Percentiles rank a stretch among this genome's conserved stretches.
These are phyloP conservation scores for Mycena rosella DNA, from an alignment of 768 basidiomycete species.

Conservation along the genomic window DNA sequence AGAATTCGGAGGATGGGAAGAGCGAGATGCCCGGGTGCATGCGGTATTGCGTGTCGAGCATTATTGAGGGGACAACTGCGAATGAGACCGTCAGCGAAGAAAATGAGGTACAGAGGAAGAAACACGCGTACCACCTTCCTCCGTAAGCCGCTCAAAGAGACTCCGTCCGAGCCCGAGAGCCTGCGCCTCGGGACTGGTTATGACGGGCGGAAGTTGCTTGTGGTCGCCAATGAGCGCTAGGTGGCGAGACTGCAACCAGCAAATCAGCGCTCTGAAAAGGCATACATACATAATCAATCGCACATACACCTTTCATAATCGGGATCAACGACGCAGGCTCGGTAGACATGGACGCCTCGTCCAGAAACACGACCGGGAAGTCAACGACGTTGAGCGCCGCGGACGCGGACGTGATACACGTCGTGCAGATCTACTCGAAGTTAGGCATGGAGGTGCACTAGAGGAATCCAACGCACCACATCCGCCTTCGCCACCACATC, in stretches of 20 bases:
- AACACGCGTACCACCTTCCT: slow-evolving; percentile 76
- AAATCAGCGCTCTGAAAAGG: slow-evolving; percentile 20
- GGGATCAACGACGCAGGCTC: slow-evolving; percentile 94
- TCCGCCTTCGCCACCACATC: slow-evolving; percentile 77
- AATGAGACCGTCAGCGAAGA: slow-evolving; percentile 15
- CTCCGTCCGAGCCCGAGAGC: slow-evolving; percentile 80
- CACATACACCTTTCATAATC: slow-evolving; percentile 91
- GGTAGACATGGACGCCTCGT: slow-evolving; percentile 97
- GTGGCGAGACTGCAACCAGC: slow-evolving; percentile 82
- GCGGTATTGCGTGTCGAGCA: slow-evolving; percentile 95
- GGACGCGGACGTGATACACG: slow-evolving; percentile 85
- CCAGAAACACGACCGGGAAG: slow-evolving; percentile 93
- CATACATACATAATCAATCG: background rate
- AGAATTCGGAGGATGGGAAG: slow-evolving; percentile 91
- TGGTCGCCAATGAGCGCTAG: slow-evolving; percentile 96
- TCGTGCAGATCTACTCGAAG: slow-evolving; percentile 81
- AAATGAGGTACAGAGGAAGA: background rate
- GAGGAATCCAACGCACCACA: slow-evolving; percentile 60
- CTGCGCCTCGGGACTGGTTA: slow-evolving; percentile 81
- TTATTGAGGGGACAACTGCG: slow-evolving; percentile 86
- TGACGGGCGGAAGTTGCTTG: slow-evolving; percentile 93
- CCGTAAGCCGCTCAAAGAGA: slow-evolving; percentile 91
- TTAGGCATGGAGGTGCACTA: slow-evolving; percentile 19
- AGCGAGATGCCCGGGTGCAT: slow-evolving; percentile 94
- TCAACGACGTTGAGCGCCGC: slow-evolving; percentile 77